Evolutionary conservation across 2,329 filamentous ascomycete genomes (phyloP).

Genomic region (Ascochyta fabae): DNA sequence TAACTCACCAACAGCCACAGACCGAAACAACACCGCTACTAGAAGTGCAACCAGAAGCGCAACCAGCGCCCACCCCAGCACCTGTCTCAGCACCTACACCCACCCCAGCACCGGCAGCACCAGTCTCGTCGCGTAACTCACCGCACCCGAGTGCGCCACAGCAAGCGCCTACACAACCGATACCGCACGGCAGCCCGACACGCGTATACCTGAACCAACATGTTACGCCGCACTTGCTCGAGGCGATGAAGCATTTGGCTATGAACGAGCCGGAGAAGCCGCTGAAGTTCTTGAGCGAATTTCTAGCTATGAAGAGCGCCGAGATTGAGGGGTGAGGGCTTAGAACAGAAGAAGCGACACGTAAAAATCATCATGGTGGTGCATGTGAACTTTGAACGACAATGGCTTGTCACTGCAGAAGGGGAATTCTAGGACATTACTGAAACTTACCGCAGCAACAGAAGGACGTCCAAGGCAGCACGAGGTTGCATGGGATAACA

Average conservation of each 20-base stretch:
- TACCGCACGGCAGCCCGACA: conserved; percentile 56
- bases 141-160: conserved; percentile 39
- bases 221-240: conserved; percentile 58
- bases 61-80: conserved; percentile 14
- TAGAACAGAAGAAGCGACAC: neutral
- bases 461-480: neutral
- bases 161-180: conserved; percentile 45
- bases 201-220: conserved; percentile 58
- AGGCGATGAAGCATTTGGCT: conserved; percentile 60
- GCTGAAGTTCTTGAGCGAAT: conserved; percentile 57
- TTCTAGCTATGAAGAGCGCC: conserved; percentile 54
- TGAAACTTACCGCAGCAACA: neutral
- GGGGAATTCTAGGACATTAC: neutral
- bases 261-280: conserved; percentile 60
- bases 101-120: conserved; percentile 20
- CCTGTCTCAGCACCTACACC: conserved; percentile 15
- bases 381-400: conserved; percentile 11
- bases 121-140: conserved; percentile 43
- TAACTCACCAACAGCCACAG: conserved; percentile 5
- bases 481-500: neutral
- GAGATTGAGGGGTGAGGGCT: conserved; percentile 53
- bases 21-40: conserved; percentile 12
- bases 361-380: neutral
- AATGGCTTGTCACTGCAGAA: neutral
- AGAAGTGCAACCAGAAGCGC: conserved; percentile 8